These are phyloP conservation scores for Alternaria arbusti DNA, from an alignment of 2,329 filamentous ascomycete species.

Conservation along the genomic window DNA sequence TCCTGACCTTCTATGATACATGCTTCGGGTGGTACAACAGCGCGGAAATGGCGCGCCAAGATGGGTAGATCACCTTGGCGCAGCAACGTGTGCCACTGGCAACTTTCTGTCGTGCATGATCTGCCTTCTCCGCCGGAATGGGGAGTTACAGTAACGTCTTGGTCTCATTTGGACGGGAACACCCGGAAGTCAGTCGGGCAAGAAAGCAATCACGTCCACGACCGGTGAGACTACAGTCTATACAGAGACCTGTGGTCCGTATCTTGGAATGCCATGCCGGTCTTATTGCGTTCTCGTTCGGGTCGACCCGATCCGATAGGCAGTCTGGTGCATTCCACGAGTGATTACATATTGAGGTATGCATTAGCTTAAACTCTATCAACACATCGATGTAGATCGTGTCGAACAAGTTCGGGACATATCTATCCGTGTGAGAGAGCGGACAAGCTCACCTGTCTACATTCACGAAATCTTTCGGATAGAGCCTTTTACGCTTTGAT, in stretches of 20 bases:
- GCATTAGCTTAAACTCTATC: background rate
- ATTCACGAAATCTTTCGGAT: too few species aligned
- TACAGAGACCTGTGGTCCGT: background rate
- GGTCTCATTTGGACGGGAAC: background rate
- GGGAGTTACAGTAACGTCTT: background rate
- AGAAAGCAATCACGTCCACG: background rate
- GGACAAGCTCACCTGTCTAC: too few species aligned
- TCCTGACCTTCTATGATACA: slow-evolving; percentile 6
- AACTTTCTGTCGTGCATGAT: slow-evolving; percentile 16
- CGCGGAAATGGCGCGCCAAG: slow-evolving; percentile 27
- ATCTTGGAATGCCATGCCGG: background rate
- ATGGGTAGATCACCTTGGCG: slow-evolving; percentile 27
- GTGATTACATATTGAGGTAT: background rate
- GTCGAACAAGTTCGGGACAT: background rate
- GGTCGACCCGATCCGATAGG: background rate
- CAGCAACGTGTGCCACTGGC: slow-evolving; percentile 15
- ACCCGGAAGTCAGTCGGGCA: background rate
- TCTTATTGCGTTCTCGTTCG: background rate
- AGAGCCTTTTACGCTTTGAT: too few species aligned
- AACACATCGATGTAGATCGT: background rate
- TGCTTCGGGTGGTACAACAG: slow-evolving; percentile 1
- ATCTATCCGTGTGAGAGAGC: background rate
- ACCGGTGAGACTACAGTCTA: background rate
- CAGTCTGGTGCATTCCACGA: background rate
- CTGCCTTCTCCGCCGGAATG: slow-evolving; percentile 10